A percentile compares a stretch with the other conserved stretches of the same genome.
Evolutionary conservation across 139 green algal genomes (phyloP).

Genomic region (Coelastrella sp.): DNA sequence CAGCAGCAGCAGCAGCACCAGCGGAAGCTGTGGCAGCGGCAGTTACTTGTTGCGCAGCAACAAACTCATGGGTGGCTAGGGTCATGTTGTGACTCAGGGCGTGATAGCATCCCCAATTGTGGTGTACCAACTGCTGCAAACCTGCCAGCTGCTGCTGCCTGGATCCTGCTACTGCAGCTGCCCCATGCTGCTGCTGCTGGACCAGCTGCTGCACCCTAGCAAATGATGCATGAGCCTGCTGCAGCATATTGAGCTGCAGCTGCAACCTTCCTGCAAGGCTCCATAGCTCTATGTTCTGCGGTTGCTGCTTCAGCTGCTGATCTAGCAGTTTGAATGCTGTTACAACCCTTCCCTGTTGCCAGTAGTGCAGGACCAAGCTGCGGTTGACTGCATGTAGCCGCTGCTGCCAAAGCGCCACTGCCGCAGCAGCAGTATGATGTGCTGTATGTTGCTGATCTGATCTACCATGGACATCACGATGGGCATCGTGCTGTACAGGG

Average conservation of each 20-base stretch:
- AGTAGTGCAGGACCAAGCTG: slow-evolving; percentile 1
- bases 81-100: slow-evolving; percentile 21
- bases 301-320: neutral
- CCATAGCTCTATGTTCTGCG: neutral
- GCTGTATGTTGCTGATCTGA: neutral
- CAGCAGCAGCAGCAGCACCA: neutral
- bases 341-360: neutral
- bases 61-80: slow-evolving; percentile 1
- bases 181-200: slow-evolving; percentile 3
- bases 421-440: neutral
- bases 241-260: slow-evolving; percentile 16
- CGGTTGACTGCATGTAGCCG: neutral
- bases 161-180: slow-evolving; percentile 1
- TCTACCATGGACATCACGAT: neutral
- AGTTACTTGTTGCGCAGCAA: neutral
- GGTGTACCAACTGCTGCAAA: slow-evolving; percentile 28
- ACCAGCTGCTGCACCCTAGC: slow-evolving; percentile 9
- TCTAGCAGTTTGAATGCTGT: slow-evolving; percentile 9
- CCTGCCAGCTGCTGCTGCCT: neutral
- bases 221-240: slow-evolving; percentile 11
- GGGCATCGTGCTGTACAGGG: neutral
- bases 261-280: slow-evolving; percentile 23
- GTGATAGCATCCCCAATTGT: slow-evolving; percentile 35
- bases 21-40: neutral
- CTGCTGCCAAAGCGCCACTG: neutral